These are phyloP conservation scores for Aspergillus egyptiacus DNA, from an alignment of 495 filamentous ascomycete species.

Conservation along the genomic window DNA sequence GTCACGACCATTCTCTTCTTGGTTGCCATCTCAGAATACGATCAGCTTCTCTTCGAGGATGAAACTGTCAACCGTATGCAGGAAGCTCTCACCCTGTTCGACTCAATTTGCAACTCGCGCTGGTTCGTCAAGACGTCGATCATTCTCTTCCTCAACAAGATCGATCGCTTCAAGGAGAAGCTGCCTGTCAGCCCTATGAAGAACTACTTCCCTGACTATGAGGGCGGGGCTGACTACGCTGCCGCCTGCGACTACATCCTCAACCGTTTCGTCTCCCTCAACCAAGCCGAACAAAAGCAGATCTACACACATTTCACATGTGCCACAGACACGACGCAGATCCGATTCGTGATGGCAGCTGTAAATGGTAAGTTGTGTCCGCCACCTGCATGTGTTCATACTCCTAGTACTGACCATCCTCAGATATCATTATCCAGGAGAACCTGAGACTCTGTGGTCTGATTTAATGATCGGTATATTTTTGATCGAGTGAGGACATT, in stretches of 20 bases:
- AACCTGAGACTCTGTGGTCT: conserved; percentile 97
- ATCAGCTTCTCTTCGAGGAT: conserved; percentile 95
- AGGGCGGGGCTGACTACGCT: conserved; percentile 86
- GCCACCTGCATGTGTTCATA: neutral
- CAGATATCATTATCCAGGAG: conserved; percentile 99
- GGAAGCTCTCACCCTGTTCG: conserved; percentile 94
- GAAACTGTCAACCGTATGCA: conserved; percentile 92
- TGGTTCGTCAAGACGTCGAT: conserved; percentile 99
- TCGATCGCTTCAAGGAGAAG: conserved; percentile 99
- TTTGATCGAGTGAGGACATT: conserved; percentile 28
- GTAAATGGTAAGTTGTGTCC: conserved; percentile 75
- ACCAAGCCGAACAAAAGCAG: conserved; percentile 98
- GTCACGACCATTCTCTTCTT: conserved; percentile 98
- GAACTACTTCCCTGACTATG: conserved; percentile 99
- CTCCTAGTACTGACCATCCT: conserved; percentile 2
- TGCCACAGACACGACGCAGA: conserved; percentile 95
- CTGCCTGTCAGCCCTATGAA: conserved; percentile 98
- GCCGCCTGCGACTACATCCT: conserved; percentile 96
- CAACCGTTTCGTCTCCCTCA: conserved; percentile 92
- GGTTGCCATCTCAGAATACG: conserved; percentile 98
- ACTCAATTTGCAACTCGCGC: conserved; percentile 97
- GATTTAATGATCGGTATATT: conserved; percentile 60
- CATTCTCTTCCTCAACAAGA: conserved; percentile 99
- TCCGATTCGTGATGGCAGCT: conserved; percentile 99
- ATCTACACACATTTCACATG: conserved; percentile 99